Evolutionary conservation across 352 stramenopile genomes (phyloP).

Genomic region (Globisporangium cylindrosporum): DNA sequence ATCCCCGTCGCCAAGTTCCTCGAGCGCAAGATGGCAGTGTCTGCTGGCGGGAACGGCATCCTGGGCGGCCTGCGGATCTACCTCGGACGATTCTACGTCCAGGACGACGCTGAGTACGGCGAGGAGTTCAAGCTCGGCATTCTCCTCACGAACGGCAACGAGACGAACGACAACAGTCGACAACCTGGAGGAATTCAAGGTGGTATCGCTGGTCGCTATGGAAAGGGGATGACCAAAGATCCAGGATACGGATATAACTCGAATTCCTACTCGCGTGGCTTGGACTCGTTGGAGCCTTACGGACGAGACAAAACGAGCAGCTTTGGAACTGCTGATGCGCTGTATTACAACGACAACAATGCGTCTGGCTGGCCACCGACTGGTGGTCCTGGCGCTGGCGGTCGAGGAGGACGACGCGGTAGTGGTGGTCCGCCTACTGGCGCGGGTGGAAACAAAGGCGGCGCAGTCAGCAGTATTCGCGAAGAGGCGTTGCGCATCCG

Average conservation of each 20-base stretch:
- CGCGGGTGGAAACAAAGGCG: not conserved
- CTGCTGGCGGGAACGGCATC: constrained; percentile 35
- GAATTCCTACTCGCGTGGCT: constrained; percentile 15
- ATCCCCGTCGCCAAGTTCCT: constrained; percentile 63
- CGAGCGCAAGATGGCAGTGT: constrained; percentile 47
- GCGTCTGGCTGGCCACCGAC: constrained; percentile 29
- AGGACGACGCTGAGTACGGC: constrained; percentile 58
- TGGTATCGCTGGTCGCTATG: constrained; percentile 2
- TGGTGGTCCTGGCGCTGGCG: constrained; percentile 2
- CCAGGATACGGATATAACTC: constrained; percentile 30
- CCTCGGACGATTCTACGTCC: constrained; percentile 71
- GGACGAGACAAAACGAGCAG: constrained; percentile 21
- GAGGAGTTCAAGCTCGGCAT: constrained; percentile 77
- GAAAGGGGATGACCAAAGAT: constrained; percentile 22
- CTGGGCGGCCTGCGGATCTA: constrained; percentile 70
- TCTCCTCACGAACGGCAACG: constrained; percentile 49
- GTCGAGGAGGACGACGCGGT: not conserved
- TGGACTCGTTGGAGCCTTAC: constrained; percentile 30
- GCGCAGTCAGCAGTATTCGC: constrained; percentile 49
- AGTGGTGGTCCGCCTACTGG: not conserved
- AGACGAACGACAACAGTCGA: constrained; percentile 11
- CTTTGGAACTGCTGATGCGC: constrained; percentile 28
- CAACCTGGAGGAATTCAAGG: not conserved
- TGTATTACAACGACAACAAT: constrained; percentile 26
- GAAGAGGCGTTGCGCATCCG: constrained; percentile 68